These are phyloP conservation scores for Vitis hybrid DNA, from an alignment of 177 flowering plant genomes.

Conservation along the genomic window DNA sequence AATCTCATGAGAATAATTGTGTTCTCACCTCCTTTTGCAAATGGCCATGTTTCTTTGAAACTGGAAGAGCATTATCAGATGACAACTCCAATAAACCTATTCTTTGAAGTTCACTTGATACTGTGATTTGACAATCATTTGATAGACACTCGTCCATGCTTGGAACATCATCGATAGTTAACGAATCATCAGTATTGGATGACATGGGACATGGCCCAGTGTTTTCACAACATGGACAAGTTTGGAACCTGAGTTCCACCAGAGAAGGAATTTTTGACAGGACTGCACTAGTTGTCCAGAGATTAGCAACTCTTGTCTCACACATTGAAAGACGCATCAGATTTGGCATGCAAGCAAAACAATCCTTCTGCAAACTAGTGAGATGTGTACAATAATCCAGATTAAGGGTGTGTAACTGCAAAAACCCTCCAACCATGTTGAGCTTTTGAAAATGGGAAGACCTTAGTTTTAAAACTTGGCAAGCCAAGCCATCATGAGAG, in stretches of 20 bases:
- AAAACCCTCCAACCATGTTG: slow-evolving; percentile 70
- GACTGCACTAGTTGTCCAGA: slow-evolving; percentile 82
- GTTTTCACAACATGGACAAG: slow-evolving; percentile 56
- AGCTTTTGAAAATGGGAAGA: slow-evolving; percentile 74
- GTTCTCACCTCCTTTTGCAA: no score
- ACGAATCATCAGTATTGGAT: slow-evolving; percentile 20
- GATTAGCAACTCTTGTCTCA: slow-evolving; percentile 74
- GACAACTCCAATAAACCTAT: no score
- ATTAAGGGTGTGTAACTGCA: slow-evolving; percentile 63
- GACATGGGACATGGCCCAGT: slow-evolving; percentile 44
- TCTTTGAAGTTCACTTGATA: no score
- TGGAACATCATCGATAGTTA: not conserved
- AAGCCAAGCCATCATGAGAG: slow-evolving; percentile 54
- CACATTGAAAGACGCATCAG: slow-evolving; percentile 74
- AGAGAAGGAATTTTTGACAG: slow-evolving; percentile 72
- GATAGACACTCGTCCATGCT: no score
- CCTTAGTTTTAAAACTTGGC: slow-evolving; percentile 63
- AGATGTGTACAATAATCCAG: slow-evolving; percentile 75
- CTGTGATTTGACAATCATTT: no score
- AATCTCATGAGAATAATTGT: no score
- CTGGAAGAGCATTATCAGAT: no score
- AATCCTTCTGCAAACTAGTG: slow-evolving; percentile 63
- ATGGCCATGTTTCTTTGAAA: no score
- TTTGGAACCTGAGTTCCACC: slow-evolving; percentile 78
- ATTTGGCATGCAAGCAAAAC: slow-evolving; percentile 87